phyloP scores from a whole-genome alignment of 2,329 filamentous ascomycete genomes.

The Corynespora cassiicola region DNA sequence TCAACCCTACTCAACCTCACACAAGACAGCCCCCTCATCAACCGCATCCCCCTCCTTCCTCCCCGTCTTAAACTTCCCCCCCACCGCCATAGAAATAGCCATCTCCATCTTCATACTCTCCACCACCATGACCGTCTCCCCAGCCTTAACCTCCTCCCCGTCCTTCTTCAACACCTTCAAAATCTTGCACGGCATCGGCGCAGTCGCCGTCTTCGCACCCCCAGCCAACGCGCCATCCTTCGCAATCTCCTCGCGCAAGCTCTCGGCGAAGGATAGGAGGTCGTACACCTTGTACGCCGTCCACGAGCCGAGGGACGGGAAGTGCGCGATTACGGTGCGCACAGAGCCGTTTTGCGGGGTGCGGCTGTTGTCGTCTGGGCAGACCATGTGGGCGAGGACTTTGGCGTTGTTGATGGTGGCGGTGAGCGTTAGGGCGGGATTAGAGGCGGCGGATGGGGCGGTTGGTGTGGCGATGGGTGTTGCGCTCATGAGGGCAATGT shows the following conservation, averaged over 20 bases:
- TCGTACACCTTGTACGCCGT: slow-evolving; percentile 32
- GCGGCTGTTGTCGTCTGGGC: too few relatives aligned
- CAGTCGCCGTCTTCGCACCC: slow-evolving; percentile 29
- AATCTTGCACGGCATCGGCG: slow-evolving; percentile 44
- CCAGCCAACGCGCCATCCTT: slow-evolving; percentile 22
- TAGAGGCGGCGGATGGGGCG: too few relatives aligned
- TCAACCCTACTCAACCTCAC: too few relatives aligned
- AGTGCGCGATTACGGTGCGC: slow-evolving; percentile 31
- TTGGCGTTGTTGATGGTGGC: slow-evolving; percentile 10
- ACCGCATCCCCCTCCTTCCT: slow-evolving; percentile 24
- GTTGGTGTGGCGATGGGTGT: too few relatives aligned
- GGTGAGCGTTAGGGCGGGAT: too few relatives aligned
- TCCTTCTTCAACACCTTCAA: slow-evolving; percentile 38
- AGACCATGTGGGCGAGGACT: too few relatives aligned
- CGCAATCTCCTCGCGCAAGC: slow-evolving; percentile 18
- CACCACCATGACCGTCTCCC: slow-evolving; percentile 5
- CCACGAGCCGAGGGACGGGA: slow-evolving; percentile 36
- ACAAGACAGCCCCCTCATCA: slow-evolving; percentile 40
- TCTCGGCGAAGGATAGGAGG: slow-evolving; percentile 35
- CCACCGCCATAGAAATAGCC: slow-evolving; percentile 31
- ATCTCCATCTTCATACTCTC: slow-evolving; percentile 52
- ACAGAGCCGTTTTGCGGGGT: slow-evolving; percentile 24
- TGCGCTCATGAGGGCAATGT: too few relatives aligned
- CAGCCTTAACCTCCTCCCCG: slow-evolving; percentile 37
- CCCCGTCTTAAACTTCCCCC: slow-evolving; percentile 35